Evolutionary conservation across 1,139 yeast genomes (phyloP), one percentile per base, ranked within the genome.

Genomic region (Suzukiozyma palmioleophila): DNA sequence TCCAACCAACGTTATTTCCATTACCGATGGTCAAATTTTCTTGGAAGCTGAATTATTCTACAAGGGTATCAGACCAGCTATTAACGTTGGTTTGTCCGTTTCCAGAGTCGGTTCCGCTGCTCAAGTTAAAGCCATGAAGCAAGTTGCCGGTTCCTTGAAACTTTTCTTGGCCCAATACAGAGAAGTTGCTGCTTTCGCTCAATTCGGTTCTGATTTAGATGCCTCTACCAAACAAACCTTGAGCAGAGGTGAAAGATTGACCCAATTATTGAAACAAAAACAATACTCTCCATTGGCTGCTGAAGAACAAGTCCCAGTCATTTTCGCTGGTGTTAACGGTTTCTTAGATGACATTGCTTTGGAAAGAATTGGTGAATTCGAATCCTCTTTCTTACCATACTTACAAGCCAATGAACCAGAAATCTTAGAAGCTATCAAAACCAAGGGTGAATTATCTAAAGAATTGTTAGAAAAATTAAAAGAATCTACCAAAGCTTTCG

Each of bases 101-200:
- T 92, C 98, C 62, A 96, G 98, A 83, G 98, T 92, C 79, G 98
- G 98, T 78, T 92, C 98, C 56, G 98, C 98, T 65, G 98, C 98
- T 66, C 98, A 92, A 82, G 97, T 92, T 64, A 92, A 92, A 84
- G 97, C 98, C 75, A 86, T 94, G 95, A 92, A 92, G 79, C 97
- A 92, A 83, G 98, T 94, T 75, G 98, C 98, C 57, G 99, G 98
- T 84, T 94, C 98, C 59, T 85, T 92, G 77, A 92, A 92, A 78
- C 87, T 92, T 75, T 92, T 88, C 96, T 87, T 92, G 83, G 99
- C 99, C 64, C 99, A 92, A 81, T 92, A 92, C 87, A 92, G 99
- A 88, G 99, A 92, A 84, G 98, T 92, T 64, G 98, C 98, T 67
- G 98, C 99, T 63, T 92, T 92, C 75, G 98, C 99, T 63, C 99